Evolutionary conservation across 495 filamentous ascomycete genomes (phyloP), one percentile per base, ranked within the genome.

Genomic region (Talaromyces nanjingensis): DNA sequence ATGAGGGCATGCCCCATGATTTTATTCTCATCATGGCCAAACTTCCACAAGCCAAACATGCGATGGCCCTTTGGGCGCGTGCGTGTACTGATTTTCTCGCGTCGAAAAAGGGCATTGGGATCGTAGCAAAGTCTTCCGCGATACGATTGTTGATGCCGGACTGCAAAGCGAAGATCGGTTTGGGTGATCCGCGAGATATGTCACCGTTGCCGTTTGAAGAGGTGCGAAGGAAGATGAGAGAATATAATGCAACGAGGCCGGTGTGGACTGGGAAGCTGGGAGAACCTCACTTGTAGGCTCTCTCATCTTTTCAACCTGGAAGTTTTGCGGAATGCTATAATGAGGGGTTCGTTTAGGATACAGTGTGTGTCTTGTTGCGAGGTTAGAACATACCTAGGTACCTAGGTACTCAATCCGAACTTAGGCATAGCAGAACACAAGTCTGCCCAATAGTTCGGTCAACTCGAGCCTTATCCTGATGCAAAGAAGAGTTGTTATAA

Each of bases 1-100:
- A 82, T 66, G 84, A 88, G 66, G 82, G 81, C 2, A 89, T 91
- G 87, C 88, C 89, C 47, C 89, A 92, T 69, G 83, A 80, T 59
- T 91, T 90, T 70, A 80, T 53, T 33, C 33, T 60, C 31, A 60
- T 60, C 0, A 60, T 60, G 33, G 9, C 31, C 29, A 60, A 39
- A 8, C 58, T 60, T 37, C 34, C 58, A 18, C 58, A 60, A 16
- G 58, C 58, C 6, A 60, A 60, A 25, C 58, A 60, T 60, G 58
- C 58, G 3, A 37, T 60, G 58, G 33, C 31, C 3, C 33, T 42
- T 60, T 60, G 33, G 58, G 58, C 20, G 29, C 58, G 33, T 37
- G 58, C 33, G 6, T 60, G 58, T 25, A 60, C 22, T 42, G 12
- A 42, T 16, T 42, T 42, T 4, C 5, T 42, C 14, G 37, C 37